These are phyloP conservation scores for Penicillium atrosanguineum DNA, from an alignment of 495 filamentous ascomycete species.

Conservation along the genomic window DNA sequence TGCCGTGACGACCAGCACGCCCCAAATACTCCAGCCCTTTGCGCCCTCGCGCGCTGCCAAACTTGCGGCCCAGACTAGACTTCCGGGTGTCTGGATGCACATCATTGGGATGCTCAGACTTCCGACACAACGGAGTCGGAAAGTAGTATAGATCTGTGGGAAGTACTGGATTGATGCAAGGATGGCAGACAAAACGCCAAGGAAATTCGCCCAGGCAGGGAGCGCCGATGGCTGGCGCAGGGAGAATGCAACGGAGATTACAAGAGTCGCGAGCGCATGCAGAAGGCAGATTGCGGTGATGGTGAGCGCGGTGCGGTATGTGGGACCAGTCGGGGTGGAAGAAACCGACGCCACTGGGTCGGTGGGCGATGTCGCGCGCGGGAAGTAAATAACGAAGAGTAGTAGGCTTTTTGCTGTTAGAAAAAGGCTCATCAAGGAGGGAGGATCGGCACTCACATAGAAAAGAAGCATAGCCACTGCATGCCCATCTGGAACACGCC, in stretches of 20 bases:
- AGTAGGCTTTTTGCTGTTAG: slow-evolving; percentile 55
- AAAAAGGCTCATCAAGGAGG: background rate
- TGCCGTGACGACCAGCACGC: slow-evolving; percentile 81
- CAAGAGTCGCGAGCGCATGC: slow-evolving; percentile 65
- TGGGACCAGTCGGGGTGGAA: slow-evolving; percentile 43
- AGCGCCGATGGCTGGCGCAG: slow-evolving; percentile 56
- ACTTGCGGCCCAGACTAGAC: slow-evolving; percentile 83
- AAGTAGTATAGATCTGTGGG: slow-evolving; percentile 91
- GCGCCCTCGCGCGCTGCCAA: slow-evolving; percentile 74
- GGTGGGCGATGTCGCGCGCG: slow-evolving; percentile 54
- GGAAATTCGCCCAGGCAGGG: slow-evolving; percentile 73
- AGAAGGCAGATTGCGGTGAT: slow-evolving; percentile 67
- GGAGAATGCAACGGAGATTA: slow-evolving; percentile 62
- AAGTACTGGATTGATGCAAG: slow-evolving; percentile 88
- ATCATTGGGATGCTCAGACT: slow-evolving; percentile 97
- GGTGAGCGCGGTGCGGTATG: slow-evolving; percentile 70
- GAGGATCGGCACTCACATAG: slow-evolving; percentile 61
- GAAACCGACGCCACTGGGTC: slow-evolving; percentile 22
- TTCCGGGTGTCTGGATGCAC: slow-evolving; percentile 94
- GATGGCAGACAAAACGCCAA: slow-evolving; percentile 74
- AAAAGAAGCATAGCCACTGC: slow-evolving; percentile 87
- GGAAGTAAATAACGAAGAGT: slow-evolving; percentile 85
- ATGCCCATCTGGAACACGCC: slow-evolving; percentile 86
- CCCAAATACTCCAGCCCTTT: slow-evolving; percentile 94
- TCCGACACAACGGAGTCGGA: slow-evolving; percentile 74